A percentile compares a stretch with the other conserved stretches of the same genome.
These are phyloP conservation scores for Xylaria nigripes DNA, from an alignment of 495 filamentous ascomycete genomes.

Conservation along the genomic window DNA sequence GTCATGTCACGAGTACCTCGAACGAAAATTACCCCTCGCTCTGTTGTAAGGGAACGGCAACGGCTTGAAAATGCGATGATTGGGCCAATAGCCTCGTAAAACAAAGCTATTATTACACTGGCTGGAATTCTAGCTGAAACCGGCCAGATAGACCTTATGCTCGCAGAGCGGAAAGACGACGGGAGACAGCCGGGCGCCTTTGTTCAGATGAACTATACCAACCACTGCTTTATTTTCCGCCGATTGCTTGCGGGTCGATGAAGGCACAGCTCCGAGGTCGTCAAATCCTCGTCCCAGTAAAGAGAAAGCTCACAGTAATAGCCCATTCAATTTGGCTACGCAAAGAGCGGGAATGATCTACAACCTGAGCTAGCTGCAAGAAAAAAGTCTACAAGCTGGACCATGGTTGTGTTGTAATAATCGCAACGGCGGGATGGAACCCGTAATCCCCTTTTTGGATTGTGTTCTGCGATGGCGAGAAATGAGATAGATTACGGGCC, in stretches of 20 bases:
- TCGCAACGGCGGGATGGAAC: too few relatives aligned
- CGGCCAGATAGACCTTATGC: constrained; percentile 36
- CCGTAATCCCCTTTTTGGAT: too few relatives aligned
- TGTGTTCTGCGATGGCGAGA: too few relatives aligned
- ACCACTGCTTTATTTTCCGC: constrained; percentile 52
- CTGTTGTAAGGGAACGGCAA: constrained; percentile 55
- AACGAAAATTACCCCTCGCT: constrained; percentile 65
- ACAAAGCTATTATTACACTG: constrained; percentile 53
- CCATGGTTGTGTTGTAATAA: too few relatives aligned
- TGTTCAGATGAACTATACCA: constrained; percentile 44
- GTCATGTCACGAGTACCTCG: constrained; percentile 67
- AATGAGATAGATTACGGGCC: too few relatives aligned
- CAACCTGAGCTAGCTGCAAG: too few relatives aligned
- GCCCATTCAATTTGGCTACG: too few relatives aligned
- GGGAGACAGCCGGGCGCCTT: constrained; percentile 12
- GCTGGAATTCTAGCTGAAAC: constrained; percentile 50
- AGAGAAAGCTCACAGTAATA: too few relatives aligned
- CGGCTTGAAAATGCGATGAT: constrained; percentile 52
- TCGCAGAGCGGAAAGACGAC: constrained; percentile 31
- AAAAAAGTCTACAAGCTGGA: too few relatives aligned
- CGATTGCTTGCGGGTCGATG: constrained; percentile 34
- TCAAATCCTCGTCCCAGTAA: too few relatives aligned
- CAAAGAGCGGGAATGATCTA: too few relatives aligned
- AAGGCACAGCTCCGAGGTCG: too few relatives aligned
- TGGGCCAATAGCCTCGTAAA: constrained; percentile 54